Base-by-base conservation (phyloP, 208 protist species). In the Lotmaria passim region DNA sequence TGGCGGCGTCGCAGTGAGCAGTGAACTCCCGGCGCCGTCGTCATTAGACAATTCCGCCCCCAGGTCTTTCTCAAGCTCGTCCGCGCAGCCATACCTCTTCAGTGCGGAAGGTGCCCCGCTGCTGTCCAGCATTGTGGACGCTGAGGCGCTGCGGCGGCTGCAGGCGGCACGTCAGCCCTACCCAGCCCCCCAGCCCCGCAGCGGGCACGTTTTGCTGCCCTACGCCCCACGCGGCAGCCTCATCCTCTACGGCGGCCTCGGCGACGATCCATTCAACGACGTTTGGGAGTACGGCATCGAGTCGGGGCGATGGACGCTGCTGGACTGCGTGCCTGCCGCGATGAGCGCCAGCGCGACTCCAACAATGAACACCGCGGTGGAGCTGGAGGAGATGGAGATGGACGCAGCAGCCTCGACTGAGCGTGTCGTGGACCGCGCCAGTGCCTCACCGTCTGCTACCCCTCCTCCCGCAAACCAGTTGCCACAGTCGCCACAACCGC, bases 241-340 rank as follows among this genome's bases (percentile, higher is more conserved):
- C 14, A 77, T 91, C 53, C 44, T 89, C 14, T 79, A 82, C 51
- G 86, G 86, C 24, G 83, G 86, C 8, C 69, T 89, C 15, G 80
- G 71, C n/a, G 56, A 74, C 7, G 55, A 31, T 34, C 52, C 73
- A 2, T 69, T 79, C 67, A 91, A 91, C 63, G 86, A 91, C 62
- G 79, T 78, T 17, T 91, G 86, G 83, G 76, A 86, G 69, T 89
- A 81, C 64, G 60, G 69, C 34, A 62, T 77, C 36, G 52, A 41
- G 24, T 52, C 65, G 31, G 67, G 76, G 24, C 74, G 73, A 17
- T 91, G 86, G 86, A 19, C 68, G n/a, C 33, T 75, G 53, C 67
- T 87, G 31, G 30, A 50, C 19, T 85, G 79, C 53, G 36, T 44
- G 21, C 23, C 69, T 3, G 50, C 50, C 28, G 50, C 28, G 14